Conservation (phyloP, 345 rosid species). For the Trapa incisa region DNA sequence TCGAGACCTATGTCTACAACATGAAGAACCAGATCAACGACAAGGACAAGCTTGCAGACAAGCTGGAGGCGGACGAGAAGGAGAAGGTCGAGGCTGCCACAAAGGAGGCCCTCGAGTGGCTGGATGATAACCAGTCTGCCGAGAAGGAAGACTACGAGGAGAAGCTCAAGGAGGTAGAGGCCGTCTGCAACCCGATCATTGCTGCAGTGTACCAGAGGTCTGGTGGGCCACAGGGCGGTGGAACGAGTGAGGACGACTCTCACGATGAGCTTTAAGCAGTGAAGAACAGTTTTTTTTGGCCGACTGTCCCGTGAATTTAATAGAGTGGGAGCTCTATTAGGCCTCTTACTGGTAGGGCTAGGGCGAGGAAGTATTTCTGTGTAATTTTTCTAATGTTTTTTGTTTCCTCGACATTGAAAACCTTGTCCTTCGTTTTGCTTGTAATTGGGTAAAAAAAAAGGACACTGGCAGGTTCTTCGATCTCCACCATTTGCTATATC, state of each 20-base stretch:
- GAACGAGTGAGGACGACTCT: constrained; percentile 30
- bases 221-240: constrained; percentile 73
- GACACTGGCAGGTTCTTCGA: no score
- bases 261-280: constrained; percentile 47
- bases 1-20: constrained; percentile 85
- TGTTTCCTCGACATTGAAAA: no score
- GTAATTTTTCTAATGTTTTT: not conserved
- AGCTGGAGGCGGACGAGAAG: constrained; percentile 81
- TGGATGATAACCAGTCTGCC: constrained; percentile 76
- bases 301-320: not conserved
- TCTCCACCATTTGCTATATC: no score
- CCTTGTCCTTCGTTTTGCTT: no score
- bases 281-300: not conserved
- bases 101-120: constrained; percentile 91
- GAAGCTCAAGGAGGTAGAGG: constrained; percentile 93
- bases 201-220: constrained; percentile 70
- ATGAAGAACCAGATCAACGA: constrained; percentile 90
- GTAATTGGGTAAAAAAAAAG: no score
- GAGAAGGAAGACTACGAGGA: constrained; percentile 91
- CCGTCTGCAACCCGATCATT: constrained; percentile 88
- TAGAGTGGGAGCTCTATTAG: not conserved
- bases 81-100: constrained; percentile 66
- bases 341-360: not conserved
- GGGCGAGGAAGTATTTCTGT: not conserved
- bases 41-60: constrained; percentile 92